Conservation (phyloP, 345 rosid genomes). For the Mercurialis annua region DNA sequence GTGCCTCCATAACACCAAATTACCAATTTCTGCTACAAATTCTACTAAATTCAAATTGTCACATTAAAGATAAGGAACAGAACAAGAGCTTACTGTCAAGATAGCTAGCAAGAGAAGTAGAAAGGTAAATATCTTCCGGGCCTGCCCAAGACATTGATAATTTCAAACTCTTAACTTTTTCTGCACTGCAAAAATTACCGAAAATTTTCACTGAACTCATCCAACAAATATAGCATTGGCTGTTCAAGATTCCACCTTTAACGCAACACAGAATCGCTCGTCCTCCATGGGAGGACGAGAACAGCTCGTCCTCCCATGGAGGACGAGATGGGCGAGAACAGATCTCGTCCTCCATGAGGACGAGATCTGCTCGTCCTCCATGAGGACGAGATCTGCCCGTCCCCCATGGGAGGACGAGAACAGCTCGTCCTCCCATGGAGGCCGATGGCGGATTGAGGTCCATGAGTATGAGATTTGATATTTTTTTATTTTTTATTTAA, state of each 20-base stretch:
- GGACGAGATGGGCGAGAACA: too few species aligned
- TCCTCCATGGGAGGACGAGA: too few species aligned
- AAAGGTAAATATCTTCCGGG: conserved; percentile 27
- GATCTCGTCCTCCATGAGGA: too few species aligned
- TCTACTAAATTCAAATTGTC: neutral
- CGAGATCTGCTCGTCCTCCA: too few species aligned
- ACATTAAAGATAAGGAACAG: neutral
- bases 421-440: too few species aligned
- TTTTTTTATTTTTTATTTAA: too few species aligned
- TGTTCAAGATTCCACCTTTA: conserved; percentile 20
- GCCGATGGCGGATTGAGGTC: too few species aligned
- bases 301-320: too few species aligned
- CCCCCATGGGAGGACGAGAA: too few species aligned
- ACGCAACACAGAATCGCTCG: neutral
- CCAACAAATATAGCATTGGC: conserved; percentile 39
- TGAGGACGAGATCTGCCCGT: too few species aligned
- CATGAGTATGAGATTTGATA: too few species aligned
- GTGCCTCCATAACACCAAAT: neutral
- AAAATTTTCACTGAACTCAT: conserved; percentile 25
- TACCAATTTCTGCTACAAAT: neutral
- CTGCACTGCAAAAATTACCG: conserved; percentile 39
- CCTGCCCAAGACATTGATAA: conserved; percentile 32
- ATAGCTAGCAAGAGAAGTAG: conserved; percentile 32
- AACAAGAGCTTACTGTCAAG: conserved; percentile 24
- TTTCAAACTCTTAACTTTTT: conserved; percentile 29